A percentile compares a stretch with the other conserved stretches of the same genome.
These are phyloP conservation scores for Comarum palustre DNA, from an alignment of 306 rosid genomes.

Conservation along the genomic window DNA sequence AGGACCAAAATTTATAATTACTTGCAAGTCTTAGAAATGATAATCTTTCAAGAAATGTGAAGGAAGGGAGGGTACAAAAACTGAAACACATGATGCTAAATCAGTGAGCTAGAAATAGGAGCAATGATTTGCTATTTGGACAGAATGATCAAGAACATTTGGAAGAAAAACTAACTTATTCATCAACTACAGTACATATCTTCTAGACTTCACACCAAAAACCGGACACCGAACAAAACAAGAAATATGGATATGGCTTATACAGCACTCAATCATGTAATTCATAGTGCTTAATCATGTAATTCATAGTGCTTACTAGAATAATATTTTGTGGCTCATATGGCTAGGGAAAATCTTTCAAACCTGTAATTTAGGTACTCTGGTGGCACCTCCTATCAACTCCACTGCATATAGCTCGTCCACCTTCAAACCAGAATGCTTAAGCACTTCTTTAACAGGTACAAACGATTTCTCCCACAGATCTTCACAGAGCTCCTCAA, in stretches of 20 bases:
- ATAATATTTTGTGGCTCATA: constrained; percentile 21
- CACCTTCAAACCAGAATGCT: constrained; percentile 57
- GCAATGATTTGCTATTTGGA: neutral
- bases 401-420: constrained; percentile 86
- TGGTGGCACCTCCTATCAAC: constrained; percentile 93
- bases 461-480: constrained; percentile 82
- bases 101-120: neutral
- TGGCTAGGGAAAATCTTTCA: constrained; percentile 26
- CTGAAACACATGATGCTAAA: neutral
- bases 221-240: neutral
- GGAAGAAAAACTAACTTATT: neutral
- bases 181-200: neutral
- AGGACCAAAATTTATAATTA: neutral
- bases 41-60: neutral
- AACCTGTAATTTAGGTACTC: constrained; percentile 98
- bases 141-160: neutral
- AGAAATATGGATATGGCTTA: neutral
- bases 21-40: neutral
- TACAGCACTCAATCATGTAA: neutral
- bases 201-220: neutral
- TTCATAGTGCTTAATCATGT: neutral
- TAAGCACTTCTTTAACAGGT: constrained; percentile 75
- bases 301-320: too few relatives aligned
- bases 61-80: neutral
- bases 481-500: constrained; percentile 89